phyloP scores from a whole-genome alignment of 2,329 filamentous ascomycete species.

The Microdochium paspali region DNA sequence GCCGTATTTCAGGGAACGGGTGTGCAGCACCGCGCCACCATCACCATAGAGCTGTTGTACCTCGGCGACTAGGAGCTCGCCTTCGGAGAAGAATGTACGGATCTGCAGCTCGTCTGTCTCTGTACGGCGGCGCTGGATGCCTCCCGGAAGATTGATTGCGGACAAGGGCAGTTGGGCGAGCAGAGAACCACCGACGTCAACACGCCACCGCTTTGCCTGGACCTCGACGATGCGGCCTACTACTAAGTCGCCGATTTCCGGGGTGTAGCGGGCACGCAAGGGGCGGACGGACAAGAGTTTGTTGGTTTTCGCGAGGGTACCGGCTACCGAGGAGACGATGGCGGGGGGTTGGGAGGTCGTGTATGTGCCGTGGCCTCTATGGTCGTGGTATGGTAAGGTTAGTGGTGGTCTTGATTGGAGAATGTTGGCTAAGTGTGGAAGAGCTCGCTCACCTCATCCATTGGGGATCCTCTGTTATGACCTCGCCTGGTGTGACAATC shows the following conservation, averaged over 20 bases:
- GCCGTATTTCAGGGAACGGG: slow-evolving; percentile 82
- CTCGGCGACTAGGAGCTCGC: slow-evolving; percentile 87
- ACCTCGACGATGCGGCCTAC: slow-evolving; percentile 91
- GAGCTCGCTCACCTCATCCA: slow-evolving; percentile 67
- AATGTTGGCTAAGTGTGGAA: neutral
- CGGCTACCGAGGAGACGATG: slow-evolving; percentile 85
- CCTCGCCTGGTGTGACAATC: slow-evolving; percentile 82
- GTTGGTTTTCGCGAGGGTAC: slow-evolving; percentile 87
- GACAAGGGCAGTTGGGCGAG: slow-evolving; percentile 78
- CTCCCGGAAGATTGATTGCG: slow-evolving; percentile 89
- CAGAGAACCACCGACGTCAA: slow-evolving; percentile 83
- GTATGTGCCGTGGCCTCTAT: slow-evolving; percentile 79
- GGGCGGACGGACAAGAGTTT: slow-evolving; percentile 90
- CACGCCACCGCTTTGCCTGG: slow-evolving; percentile 87
- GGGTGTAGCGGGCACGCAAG: slow-evolving; percentile 84
- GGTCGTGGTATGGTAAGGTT: slow-evolving; percentile 21
- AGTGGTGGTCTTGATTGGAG: slow-evolving; percentile 2
- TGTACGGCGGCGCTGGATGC: slow-evolving; percentile 82
- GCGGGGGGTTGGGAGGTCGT: slow-evolving; percentile 49
- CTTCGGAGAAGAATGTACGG: slow-evolving; percentile 92
- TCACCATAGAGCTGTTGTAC: slow-evolving; percentile 85
- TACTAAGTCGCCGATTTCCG: slow-evolving; percentile 92
- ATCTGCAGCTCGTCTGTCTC: slow-evolving; percentile 97
- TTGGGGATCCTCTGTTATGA: slow-evolving; percentile 84
- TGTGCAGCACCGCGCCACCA: slow-evolving; percentile 81